phyloP scores from a whole-genome alignment of 2,329 filamentous ascomycete species.

The Monosporascus sp. region DNA sequence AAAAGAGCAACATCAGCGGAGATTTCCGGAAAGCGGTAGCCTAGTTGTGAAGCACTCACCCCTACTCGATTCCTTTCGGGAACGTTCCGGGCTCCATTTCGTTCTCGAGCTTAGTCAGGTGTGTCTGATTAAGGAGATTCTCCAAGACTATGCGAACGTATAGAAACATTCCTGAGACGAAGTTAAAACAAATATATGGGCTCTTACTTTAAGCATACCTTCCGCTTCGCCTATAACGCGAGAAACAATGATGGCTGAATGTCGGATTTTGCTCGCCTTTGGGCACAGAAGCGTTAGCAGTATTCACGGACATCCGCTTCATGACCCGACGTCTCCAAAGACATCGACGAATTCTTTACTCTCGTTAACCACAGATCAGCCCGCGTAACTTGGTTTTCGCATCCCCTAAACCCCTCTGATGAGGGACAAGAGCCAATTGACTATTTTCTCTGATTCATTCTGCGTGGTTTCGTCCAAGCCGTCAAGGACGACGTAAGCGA shows the following conservation, averaged over 20 bases:
- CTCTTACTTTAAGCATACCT: background rate
- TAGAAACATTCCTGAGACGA: slow-evolving; percentile 4
- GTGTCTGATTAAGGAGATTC: slow-evolving; percentile 5
- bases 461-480: slow-evolving; percentile 5
- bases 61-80: slow-evolving; percentile 1
- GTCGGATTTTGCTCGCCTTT: background rate
- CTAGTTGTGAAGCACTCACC: background rate
- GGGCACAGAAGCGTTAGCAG: background rate
- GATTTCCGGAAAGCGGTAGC: background rate
- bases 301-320: background rate
- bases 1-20: background rate
- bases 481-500: slow-evolving; percentile 6
- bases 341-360: slow-evolving; percentile 1
- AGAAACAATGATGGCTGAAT: background rate
- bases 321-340: background rate
- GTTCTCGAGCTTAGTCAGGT: background rate
- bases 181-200: no score
- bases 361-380: slow-evolving; percentile 6
- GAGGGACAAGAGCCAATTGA: slow-evolving; percentile 5
- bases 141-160: slow-evolving; percentile 2
- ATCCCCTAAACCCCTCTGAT: background rate
- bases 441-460: background rate
- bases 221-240: background rate
- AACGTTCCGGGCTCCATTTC: slow-evolving; percentile 2
- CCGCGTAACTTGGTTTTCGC: background rate